Base-by-base conservation (phyloP, 2,329 filamentous ascomycete species). In the Zymoseptoria passerinii region DNA sequence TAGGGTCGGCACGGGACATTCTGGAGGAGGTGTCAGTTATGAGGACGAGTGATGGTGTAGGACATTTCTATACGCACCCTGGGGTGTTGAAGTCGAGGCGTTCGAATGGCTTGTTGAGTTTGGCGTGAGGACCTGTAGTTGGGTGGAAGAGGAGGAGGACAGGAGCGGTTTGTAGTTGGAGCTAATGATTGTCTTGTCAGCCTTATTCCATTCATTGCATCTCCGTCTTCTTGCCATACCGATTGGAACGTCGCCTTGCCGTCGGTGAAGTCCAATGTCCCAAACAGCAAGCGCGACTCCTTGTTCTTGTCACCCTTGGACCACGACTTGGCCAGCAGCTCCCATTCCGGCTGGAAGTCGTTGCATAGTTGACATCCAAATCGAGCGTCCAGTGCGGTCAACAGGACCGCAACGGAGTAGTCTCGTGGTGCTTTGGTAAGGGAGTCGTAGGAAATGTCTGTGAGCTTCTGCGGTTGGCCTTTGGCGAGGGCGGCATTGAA, bases 271-370 rank as follows among this genome's bases (percentile, higher is more conserved):
- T 99, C 94, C 67, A 99, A 76, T 6, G 89, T 92, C 23, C 83
- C 87, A 75, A 92, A 95, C 50, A 97, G 73, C 63, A 95, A 68
- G 61, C 87, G 82, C 28, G 85, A 87, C 65, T 89, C 81, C 55
- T 80, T 87, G 59, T 83, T 78, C 77, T 87, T 90, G 74, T 95
- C 89, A 7, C 89, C 91, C 73, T 88, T 90, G 62, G 81, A 80
- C 94, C 94, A 99, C 75, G 89, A 94, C 74, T 85, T 89, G 56
- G 83, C 84, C 56, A 99, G 77, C 56, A 97, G 75, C 57, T 95
- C 89, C 88, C 91, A 99, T 76, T 99, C 94, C 1, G 92, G 88
- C 73, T 96, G 89, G 74, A 99, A 96, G 55, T 95, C 90, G 55
- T 85, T 83, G 74, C 94, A 99, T 53, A 97, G 79, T 65, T 85